Conservation (phyloP, 2,329 filamentous ascomycete genomes). For the Pezicula neosporulosa region DNA sequence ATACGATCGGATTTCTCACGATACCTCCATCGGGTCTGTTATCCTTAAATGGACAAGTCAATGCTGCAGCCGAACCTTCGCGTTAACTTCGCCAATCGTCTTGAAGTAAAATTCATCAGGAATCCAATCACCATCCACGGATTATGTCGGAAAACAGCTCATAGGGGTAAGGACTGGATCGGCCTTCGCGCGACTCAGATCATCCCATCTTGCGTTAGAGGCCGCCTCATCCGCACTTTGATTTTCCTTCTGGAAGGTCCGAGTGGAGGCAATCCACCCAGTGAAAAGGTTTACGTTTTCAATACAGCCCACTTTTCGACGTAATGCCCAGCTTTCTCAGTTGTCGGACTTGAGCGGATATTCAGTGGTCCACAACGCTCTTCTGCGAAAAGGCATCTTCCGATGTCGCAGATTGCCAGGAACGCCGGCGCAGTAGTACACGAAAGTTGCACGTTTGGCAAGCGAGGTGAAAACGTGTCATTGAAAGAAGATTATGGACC, state of each 20-base stretch:
- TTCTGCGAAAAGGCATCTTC: too few species aligned
- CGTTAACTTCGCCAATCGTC: background rate
- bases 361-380: too few species aligned
- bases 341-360: too few species aligned
- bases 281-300: background rate
- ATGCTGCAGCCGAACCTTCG: background rate
- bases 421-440: too few species aligned
- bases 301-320: background rate
- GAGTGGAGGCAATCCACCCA: background rate
- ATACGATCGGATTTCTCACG: background rate
- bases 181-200: background rate
- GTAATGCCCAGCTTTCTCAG: too few species aligned
- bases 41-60: background rate
- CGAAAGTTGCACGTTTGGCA: too few species aligned
- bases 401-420: too few species aligned
- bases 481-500: too few species aligned
- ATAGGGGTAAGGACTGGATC: background rate
- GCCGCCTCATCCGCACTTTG: background rate
- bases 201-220: background rate
- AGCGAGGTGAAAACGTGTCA: too few species aligned
- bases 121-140: background rate
- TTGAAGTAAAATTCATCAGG: background rate
- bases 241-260: background rate
- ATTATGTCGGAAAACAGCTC: background rate
- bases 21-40: background rate